Conservation (phyloP, 257 asterid genomes). For the Hygrophila difformis region DNA sequence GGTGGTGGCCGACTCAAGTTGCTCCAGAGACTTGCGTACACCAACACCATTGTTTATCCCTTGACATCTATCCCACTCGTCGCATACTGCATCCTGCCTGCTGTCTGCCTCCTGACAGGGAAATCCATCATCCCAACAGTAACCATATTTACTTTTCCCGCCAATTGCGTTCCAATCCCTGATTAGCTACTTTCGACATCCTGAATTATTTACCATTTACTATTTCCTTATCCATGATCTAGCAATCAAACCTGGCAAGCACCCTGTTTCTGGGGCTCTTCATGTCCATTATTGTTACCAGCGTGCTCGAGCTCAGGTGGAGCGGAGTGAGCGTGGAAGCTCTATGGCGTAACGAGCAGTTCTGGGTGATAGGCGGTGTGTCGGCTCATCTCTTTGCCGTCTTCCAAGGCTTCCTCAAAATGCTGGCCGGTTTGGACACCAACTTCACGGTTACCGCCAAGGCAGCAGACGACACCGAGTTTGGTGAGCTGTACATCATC, state of each 20-base stretch:
- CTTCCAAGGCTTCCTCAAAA: conserved; percentile 92
- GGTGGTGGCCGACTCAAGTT: conserved; percentile 85
- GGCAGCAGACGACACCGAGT: conserved; percentile 75
- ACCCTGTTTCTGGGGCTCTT: conserved; percentile 77
- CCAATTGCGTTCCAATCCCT: not conserved
- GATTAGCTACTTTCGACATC: not conserved
- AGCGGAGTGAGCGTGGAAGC: conserved; percentile 95
- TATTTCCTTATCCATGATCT: conserved; percentile 4
- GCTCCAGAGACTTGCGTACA: conserved; percentile 90
- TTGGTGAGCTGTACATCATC: conserved; percentile 75
- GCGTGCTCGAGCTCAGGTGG: conserved; percentile 91
- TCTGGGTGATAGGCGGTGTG: conserved; percentile 98
- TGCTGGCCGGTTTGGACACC: conserved; percentile 89
- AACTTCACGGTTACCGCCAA: conserved; percentile 87
- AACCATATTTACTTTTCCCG: conserved; percentile 15
- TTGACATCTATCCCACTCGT: conserved; percentile 91
- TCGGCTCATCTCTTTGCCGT: conserved; percentile 97
- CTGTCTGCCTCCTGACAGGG: conserved; percentile 86
- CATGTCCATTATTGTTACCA: conserved; percentile 65
- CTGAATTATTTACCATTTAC: not conserved
- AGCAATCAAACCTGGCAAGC: conserved; percentile 93
- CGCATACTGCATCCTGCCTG: conserved; percentile 80
- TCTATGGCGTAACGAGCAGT: conserved; percentile 95
- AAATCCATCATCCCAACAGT: conserved; percentile 97
- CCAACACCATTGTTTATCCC: conserved; percentile 91